phyloP scores from a whole-genome alignment of 192 early-diverging fungal species.

The Phycomyces nitens region DNA sequence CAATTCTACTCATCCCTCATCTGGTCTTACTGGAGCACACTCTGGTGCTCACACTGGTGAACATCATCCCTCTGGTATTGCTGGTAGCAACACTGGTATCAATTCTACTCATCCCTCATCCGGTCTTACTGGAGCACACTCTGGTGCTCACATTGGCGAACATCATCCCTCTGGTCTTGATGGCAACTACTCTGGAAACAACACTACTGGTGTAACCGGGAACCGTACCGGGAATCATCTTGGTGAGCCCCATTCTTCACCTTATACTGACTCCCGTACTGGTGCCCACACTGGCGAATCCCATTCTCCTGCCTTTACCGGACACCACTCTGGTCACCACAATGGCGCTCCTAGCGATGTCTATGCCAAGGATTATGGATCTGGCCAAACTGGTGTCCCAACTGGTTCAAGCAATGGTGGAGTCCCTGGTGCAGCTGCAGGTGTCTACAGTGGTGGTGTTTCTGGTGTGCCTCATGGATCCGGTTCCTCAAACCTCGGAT shows the following conservation, averaged over 20 bases:
- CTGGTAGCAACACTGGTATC: neutral
- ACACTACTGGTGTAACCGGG: neutral
- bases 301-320: neutral
- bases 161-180: neutral
- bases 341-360: neutral
- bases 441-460: neutral
- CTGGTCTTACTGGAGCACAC: constrained; percentile 7
- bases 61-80: neutral
- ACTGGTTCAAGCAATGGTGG: too few relatives aligned
- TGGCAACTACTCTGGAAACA: neutral
- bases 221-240: neutral
- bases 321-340: neutral
- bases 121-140: neutral
- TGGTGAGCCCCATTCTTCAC: neutral
- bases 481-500: neutral
- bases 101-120: neutral
- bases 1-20: neutral
- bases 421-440: too few relatives aligned
- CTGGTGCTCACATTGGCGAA: constrained; percentile 10
- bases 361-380: neutral
- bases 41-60: neutral
- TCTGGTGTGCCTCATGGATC: neutral
- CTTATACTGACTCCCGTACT: neutral
- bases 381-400: neutral
- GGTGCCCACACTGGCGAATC: neutral